Conservation (phyloP, 2,329 filamentous ascomycete species). For the Grosmannia huntii region DNA sequence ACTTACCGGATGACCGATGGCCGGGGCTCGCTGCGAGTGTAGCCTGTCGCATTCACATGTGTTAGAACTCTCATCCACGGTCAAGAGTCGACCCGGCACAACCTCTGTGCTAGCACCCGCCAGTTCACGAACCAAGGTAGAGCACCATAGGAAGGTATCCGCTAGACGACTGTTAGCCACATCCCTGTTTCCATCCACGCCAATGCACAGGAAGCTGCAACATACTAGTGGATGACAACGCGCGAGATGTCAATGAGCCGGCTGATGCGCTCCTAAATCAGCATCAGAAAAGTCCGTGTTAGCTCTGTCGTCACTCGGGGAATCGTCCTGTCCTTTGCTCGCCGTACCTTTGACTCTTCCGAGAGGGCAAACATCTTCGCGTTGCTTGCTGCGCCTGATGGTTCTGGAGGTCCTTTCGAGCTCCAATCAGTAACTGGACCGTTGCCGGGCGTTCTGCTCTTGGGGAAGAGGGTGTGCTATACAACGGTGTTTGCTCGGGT, state of each 20-base stretch:
- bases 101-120: constrained; percentile 10
- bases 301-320: neutral
- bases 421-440: too few relatives aligned
- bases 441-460: too few relatives aligned
- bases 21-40: constrained; percentile 85
- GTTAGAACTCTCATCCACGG: neutral
- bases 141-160: constrained; percentile 94
- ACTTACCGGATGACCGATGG: constrained; percentile 54
- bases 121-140: constrained; percentile 63
- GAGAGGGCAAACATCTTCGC: constrained; percentile 56
- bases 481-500: too few relatives aligned
- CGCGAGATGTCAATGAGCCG: constrained; percentile 92
- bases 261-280: constrained; percentile 77
- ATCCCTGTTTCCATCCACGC: neutral
- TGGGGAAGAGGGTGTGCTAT: too few relatives aligned
- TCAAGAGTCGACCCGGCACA: neutral
- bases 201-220: constrained; percentile 3
- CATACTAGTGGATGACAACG: constrained; percentile 91
- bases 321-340: neutral
- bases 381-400: neutral
- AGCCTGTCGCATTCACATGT: constrained; percentile 42
- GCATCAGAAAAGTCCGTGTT: neutral
- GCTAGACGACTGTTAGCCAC: constrained; percentile 37
- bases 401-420: too few relatives aligned
- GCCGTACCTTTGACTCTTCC: constrained; percentile 83